Evolutionary conservation across 768 basidiomycete genomes (phyloP).

Genomic region (Austroboletus eburneus): DNA sequence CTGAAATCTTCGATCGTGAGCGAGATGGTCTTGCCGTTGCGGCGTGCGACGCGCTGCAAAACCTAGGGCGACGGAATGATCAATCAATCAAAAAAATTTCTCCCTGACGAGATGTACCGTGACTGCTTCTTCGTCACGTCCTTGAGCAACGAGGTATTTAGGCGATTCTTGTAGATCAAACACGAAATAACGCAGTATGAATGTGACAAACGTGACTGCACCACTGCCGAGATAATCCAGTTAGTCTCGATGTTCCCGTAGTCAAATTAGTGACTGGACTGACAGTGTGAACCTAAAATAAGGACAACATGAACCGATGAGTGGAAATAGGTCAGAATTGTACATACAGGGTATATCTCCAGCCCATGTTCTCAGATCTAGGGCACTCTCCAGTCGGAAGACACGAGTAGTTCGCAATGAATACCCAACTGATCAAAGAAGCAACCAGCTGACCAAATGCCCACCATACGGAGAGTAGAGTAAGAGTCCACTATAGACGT

Average conservation of each 20-base stretch:
- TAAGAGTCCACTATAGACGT: slow-evolving; percentile 58
- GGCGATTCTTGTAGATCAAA: slow-evolving; percentile 60
- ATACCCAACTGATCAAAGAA: slow-evolving; percentile 50
- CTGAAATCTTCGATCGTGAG: slow-evolving; percentile 44
- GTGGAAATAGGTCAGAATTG: background rate
- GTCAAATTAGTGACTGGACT: slow-evolving; percentile 15
- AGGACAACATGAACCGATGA: background rate
- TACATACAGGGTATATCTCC: slow-evolving; percentile 50
- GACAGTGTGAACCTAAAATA: slow-evolving; percentile 43
- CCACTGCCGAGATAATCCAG: slow-evolving; percentile 33
- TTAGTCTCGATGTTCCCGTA: slow-evolving; percentile 2
- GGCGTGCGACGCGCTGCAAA: slow-evolving; percentile 44
- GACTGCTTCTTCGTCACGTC: slow-evolving; percentile 54
- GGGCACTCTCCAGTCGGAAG: slow-evolving; percentile 38
- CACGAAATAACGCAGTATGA: slow-evolving; percentile 50
- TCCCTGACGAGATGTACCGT: slow-evolving; percentile 24
- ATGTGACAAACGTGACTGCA: slow-evolving; percentile 47
- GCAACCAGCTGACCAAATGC: slow-evolving; percentile 47
- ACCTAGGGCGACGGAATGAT: slow-evolving; percentile 33
- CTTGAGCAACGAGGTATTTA: slow-evolving; percentile 56
- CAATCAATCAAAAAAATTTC: background rate
- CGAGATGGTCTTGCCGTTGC: slow-evolving; percentile 42
- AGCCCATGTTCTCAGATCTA: slow-evolving; percentile 52
- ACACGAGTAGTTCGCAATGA: slow-evolving; percentile 56
- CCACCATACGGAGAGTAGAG: slow-evolving; percentile 54